phyloP scores from a whole-genome alignment of 1,284 basidiomycete genomes.

The Ceratobasidium sp. region DNA sequence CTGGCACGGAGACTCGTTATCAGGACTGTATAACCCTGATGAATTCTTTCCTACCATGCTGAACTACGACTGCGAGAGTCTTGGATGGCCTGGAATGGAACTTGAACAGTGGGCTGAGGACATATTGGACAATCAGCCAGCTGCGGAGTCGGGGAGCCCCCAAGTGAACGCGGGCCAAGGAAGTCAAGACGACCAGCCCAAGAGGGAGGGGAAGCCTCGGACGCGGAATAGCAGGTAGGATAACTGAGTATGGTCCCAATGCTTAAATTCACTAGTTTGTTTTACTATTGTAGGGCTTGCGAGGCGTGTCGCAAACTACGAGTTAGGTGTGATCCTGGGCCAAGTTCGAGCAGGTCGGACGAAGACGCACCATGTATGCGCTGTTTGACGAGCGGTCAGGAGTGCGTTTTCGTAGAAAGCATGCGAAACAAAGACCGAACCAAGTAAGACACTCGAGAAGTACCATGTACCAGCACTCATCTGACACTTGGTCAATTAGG shows the following conservation, averaged over 20 bases:
- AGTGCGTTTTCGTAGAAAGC: neutral
- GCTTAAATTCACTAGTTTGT: no score
- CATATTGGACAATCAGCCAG: no score
- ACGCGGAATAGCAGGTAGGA: conserved; percentile 2
- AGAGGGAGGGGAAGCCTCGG: neutral
- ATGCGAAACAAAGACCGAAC: neutral
- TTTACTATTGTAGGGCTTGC: neutral
- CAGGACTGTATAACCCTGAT: no score
- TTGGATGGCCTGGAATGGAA: no score
- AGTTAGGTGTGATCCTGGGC: neutral
- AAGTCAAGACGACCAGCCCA: no score
- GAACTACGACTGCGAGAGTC: no score
- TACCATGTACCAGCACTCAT: neutral
- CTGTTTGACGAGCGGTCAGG: neutral
- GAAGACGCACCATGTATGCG: conserved; percentile 1
- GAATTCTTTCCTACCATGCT: no score
- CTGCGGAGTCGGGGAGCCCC: no score
- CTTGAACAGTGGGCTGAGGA: no score
- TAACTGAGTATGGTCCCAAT: neutral
- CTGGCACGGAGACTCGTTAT: no score
- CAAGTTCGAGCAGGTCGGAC: neutral
- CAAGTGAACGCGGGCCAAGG: no score
- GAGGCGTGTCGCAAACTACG: neutral
- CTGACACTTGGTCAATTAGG: neutral
- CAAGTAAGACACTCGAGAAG: neutral